Evolutionary conservation across 1,284 basidiomycete species (phyloP).

Genomic region (Austroboletus niveus): DNA sequence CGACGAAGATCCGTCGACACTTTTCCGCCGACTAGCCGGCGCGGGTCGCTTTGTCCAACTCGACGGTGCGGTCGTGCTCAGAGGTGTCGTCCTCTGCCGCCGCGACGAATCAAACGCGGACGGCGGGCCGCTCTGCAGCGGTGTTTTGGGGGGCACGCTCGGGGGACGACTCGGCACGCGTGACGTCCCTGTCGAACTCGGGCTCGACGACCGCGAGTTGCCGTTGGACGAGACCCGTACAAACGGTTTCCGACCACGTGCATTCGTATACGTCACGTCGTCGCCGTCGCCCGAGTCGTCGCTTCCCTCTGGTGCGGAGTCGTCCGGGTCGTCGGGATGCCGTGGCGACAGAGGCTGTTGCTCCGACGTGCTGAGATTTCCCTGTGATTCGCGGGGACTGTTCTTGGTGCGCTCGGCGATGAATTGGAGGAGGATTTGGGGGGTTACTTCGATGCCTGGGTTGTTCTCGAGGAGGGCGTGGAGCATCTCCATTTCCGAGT

Average conservation of each 20-base stretch:
- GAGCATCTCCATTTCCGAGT: conserved; percentile 58
- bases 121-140: conserved; percentile 34
- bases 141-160: conserved; percentile 47
- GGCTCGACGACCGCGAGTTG: conserved; percentile 57
- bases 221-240: conserved; percentile 4
- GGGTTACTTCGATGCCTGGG: conserved; percentile 66
- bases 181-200: conserved; percentile 47
- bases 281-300: conserved; percentile 18
- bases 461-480: conserved; percentile 53
- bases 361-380: conserved; percentile 25
- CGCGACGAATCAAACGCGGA: conserved; percentile 64
- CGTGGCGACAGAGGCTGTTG: conserved; percentile 19
- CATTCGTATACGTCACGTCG: conserved; percentile 27
- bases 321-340: conserved; percentile 32
- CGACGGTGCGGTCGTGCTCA: conserved; percentile 58
- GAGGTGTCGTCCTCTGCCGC: conserved; percentile 62
- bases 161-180: conserved; percentile 44
- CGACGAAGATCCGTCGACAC: conserved; percentile 56
- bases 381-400: conserved; percentile 42
- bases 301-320: conserved; percentile 31
- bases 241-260: conserved; percentile 35
- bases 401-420: conserved; percentile 60
- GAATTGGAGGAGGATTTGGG: conserved; percentile 61
- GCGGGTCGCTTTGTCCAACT: conserved; percentile 69
- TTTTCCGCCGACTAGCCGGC: conserved; percentile 61